Evolutionary conservation across 169 alveolate species (phyloP).

Genomic region (Blepharisma undulans): DNA sequence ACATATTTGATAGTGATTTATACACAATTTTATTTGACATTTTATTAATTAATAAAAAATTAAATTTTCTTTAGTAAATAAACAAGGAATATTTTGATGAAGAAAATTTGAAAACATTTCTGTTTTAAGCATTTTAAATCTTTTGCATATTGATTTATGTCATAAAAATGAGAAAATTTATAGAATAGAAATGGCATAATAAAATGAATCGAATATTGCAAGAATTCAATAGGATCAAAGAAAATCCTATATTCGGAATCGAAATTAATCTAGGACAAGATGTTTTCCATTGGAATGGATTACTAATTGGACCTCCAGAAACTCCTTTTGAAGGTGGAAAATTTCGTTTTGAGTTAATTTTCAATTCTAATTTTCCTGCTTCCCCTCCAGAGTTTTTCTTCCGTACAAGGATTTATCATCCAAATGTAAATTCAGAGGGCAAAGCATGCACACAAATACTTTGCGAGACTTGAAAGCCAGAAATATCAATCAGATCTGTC

Average conservation of each 20-base stretch:
- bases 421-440: slow-evolving; percentile 90
- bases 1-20: no score
- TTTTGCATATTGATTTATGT: not conserved
- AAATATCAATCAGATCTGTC: not conserved
- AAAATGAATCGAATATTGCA: not conserved
- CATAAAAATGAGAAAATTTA: not conserved
- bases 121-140: no score
- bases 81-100: no score
- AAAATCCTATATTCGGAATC: not conserved
- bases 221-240: not conserved
- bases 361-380: slow-evolving; percentile 86
- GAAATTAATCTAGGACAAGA: not conserved
- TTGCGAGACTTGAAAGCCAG: not conserved
- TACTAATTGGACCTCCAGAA: slow-evolving; percentile 97
- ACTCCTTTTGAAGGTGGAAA: slow-evolving; percentile 67
- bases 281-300: slow-evolving; percentile 88
- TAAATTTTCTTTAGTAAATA: no score
- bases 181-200: not conserved
- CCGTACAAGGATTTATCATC: slow-evolving; percentile 59
- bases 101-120: no score
- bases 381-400: slow-evolving; percentile 56
- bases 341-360: slow-evolving; percentile 57
- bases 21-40: no score
- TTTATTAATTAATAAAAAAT: no score
- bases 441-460: slow-evolving; percentile 78